These are phyloP conservation scores for Dendryphion nanum DNA, from an alignment of 2,329 filamentous ascomycete genomes.

Conservation along the genomic window DNA sequence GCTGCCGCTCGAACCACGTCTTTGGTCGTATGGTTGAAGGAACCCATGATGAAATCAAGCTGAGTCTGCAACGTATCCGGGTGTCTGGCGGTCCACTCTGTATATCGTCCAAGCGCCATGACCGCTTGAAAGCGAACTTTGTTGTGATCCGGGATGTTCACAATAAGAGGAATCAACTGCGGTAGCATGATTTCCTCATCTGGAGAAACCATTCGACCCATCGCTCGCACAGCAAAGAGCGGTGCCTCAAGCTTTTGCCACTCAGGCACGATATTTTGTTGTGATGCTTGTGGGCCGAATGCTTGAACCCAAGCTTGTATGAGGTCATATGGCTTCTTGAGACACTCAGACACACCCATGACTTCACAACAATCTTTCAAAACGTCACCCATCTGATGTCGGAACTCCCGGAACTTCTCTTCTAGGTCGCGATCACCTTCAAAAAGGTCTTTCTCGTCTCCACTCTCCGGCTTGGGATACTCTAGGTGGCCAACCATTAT, in stretches of 20 bases:
- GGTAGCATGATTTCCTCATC: conserved; percentile 85
- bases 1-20: conserved; percentile 92
- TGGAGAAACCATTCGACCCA: conserved; percentile 92
- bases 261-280: conserved; percentile 73
- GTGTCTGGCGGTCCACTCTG: conserved; percentile 94
- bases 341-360: conserved; percentile 86
- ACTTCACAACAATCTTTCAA: conserved; percentile 97
- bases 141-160: conserved; percentile 92
- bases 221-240: conserved; percentile 89
- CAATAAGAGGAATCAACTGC: conserved; percentile 87
- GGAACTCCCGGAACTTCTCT: conserved; percentile 94
- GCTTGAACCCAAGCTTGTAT: conserved; percentile 87
- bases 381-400: conserved; percentile 96
- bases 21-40: conserved; percentile 82
- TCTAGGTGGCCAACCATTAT: conserved; percentile 88
- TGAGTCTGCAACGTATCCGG: conserved; percentile 89
- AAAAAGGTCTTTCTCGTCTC: conserved; percentile 79
- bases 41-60: conserved; percentile 92
- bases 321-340: conserved; percentile 81
- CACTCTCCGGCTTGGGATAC: conserved; percentile 74
- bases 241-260: conserved; percentile 98
- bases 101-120: conserved; percentile 95
- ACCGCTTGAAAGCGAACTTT: conserved; percentile 98
- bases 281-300: conserved; percentile 71
- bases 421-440: conserved; percentile 94